phyloP scores from a whole-genome alignment of 2,329 filamentous ascomycete genomes.

The Aspergillus vadensis region DNA sequence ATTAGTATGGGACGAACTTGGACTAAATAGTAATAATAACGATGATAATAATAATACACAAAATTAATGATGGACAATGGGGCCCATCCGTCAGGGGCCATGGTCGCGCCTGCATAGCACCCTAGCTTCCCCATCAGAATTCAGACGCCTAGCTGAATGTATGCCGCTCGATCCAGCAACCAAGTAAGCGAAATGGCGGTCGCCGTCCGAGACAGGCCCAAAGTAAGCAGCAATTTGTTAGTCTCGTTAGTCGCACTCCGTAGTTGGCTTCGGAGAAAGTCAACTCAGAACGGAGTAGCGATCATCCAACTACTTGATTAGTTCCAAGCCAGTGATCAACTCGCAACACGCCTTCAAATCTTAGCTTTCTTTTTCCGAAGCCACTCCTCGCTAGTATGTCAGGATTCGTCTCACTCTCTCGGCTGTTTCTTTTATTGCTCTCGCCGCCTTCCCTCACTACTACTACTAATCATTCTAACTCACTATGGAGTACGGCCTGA shows the following conservation, averaged over 20 bases:
- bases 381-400: background rate
- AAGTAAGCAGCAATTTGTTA: too few relatives aligned
- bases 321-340: slow-evolving; percentile 1
- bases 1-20: background rate
- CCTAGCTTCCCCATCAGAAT: slow-evolving; percentile 8
- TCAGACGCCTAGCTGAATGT: slow-evolving; percentile 13
- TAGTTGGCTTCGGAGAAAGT: slow-evolving; percentile 13
- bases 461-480: too few relatives aligned
- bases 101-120: slow-evolving; percentile 1
- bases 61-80: background rate
- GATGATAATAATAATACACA: background rate
- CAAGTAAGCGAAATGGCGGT: slow-evolving; percentile 18
- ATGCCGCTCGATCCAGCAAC: slow-evolving; percentile 18
- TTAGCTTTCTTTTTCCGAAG: background rate
- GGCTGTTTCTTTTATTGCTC: too few relatives aligned
- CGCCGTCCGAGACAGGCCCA: slow-evolving; percentile 15
- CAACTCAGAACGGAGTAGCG: slow-evolving; percentile 9
- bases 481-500: background rate
- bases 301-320: slow-evolving; percentile 8
- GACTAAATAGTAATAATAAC: background rate
- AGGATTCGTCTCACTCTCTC: background rate
- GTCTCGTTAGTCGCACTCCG: background rate
- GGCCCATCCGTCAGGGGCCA: background rate
- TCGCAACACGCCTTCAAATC: slow-evolving; percentile 8
- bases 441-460: too few relatives aligned